These are phyloP conservation scores for Sungouiozyma intestinalis DNA, from an alignment of 805 yeast species.

Conservation along the genomic window DNA sequence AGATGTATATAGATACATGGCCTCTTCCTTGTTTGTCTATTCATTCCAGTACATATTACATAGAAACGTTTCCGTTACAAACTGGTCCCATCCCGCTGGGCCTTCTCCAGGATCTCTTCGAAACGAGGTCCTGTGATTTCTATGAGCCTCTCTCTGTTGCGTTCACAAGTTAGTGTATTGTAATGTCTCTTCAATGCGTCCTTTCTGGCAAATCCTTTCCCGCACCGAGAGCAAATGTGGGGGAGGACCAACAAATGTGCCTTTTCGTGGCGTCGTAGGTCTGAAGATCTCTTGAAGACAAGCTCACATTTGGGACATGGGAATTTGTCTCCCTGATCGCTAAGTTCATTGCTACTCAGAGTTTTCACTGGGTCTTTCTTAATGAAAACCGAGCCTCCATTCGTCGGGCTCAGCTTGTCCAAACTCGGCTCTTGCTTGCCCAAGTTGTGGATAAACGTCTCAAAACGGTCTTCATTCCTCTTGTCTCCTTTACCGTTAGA, in stretches of 20 bases:
- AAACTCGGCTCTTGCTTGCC: neutral
- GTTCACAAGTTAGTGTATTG: constrained; percentile 62
- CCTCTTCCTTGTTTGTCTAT: too few species aligned
- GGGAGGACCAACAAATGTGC: constrained; percentile 63
- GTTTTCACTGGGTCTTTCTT: too few species aligned
- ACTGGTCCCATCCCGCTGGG: constrained; percentile 21
- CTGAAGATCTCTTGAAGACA: constrained; percentile 56
- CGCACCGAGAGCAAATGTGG: constrained; percentile 62
- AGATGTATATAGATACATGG: neutral
- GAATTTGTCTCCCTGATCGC: too few species aligned
- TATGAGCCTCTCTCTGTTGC: constrained; percentile 39
- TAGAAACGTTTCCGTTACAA: constrained; percentile 4
- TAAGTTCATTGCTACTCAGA: too few species aligned
- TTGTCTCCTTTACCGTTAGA: neutral
- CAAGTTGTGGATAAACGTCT: neutral
- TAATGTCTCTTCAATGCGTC: constrained; percentile 70
- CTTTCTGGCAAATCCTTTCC: constrained; percentile 73
- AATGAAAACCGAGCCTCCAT: too few species aligned
- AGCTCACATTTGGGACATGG: constrained; percentile 46
- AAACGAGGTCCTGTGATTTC: constrained; percentile 30
- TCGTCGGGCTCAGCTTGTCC: neutral
- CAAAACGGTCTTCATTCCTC: neutral
- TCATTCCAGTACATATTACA: neutral
- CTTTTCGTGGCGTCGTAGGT: constrained; percentile 63
- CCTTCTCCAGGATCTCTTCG: constrained; percentile 25